Conservation (phyloP, 495 filamentous ascomycete genomes). For the Entonaema liquescens region DNA sequence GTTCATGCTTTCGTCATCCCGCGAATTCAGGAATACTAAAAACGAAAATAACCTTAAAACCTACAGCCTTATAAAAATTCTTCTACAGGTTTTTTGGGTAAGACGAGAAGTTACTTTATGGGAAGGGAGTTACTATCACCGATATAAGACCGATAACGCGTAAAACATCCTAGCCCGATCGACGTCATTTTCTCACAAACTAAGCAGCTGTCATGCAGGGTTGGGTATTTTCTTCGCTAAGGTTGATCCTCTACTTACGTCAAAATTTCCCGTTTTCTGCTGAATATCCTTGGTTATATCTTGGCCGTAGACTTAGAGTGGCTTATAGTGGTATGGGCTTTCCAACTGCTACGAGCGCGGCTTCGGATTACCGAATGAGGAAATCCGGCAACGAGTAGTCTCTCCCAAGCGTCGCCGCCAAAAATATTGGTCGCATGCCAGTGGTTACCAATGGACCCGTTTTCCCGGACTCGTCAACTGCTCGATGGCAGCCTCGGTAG, state of each 20-base stretch:
- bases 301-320: background rate
- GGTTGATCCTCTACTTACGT: conserved; percentile 32
- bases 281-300: conserved; percentile 11
- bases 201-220: conserved; percentile 7
- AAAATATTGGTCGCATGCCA: conserved; percentile 19
- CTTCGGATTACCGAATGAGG: conserved; percentile 23
- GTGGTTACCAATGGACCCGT: conserved; percentile 16
- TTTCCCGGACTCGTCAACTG: conserved; percentile 16
- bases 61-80: background rate
- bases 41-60: background rate
- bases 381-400: conserved; percentile 24
- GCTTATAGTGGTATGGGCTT: background rate
- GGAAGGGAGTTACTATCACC: conserved; percentile 12
- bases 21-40: background rate
- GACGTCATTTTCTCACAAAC: conserved; percentile 36
- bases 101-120: background rate
- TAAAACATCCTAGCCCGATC: conserved; percentile 3
- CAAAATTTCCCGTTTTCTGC: conserved; percentile 25
- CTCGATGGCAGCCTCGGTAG: too few species aligned
- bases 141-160: conserved; percentile 40
- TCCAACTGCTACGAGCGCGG: background rate
- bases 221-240: conserved; percentile 14
- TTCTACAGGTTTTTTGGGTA: background rate
- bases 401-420: conserved; percentile 24
- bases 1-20: background rate